Evolutionary conservation across 2,329 filamentous ascomycete genomes (phyloP).

Genomic region (Colletotrichum sp.): DNA sequence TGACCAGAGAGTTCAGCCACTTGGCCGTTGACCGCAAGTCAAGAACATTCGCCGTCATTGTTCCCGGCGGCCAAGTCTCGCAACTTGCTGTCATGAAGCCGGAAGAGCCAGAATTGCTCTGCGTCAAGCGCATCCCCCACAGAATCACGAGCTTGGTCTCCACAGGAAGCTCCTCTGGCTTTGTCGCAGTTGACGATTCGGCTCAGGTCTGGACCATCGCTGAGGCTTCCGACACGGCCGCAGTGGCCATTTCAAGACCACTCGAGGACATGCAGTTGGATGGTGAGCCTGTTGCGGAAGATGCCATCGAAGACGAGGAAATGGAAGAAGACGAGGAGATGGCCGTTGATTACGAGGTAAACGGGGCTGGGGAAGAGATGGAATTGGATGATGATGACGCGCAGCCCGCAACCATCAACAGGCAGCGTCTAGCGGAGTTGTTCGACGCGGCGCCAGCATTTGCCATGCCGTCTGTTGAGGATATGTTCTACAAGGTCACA

Average conservation of each 20-base stretch:
- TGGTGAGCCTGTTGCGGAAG: conserved; percentile 24
- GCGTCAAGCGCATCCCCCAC: conserved; percentile 60
- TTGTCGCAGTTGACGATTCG: conserved; percentile 75
- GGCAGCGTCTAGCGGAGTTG: conserved; percentile 71
- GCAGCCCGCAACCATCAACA: conserved; percentile 66
- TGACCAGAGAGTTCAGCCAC: conserved; percentile 54
- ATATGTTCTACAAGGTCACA: conserved; percentile 77
- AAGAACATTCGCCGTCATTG: conserved; percentile 69
- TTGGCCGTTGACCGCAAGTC: conserved; percentile 74
- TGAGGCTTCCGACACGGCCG: conserved; percentile 62
- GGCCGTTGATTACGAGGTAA: conserved; percentile 45
- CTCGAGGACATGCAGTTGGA: conserved; percentile 58
- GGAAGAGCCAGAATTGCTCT: conserved; percentile 62
- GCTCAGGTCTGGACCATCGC: conserved; percentile 72
- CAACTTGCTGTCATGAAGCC: conserved; percentile 72
- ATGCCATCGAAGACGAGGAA: conserved; percentile 31
- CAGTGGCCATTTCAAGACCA: conserved; percentile 58
- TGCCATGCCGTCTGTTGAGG: conserved; percentile 73
- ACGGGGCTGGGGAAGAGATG: conserved; percentile 41
- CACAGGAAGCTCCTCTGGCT: conserved; percentile 69
- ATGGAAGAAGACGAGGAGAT: conserved; percentile 44
- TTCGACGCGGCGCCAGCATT: conserved; percentile 74
- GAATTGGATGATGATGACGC: conserved; percentile 54
- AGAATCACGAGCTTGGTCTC: conserved; percentile 72
- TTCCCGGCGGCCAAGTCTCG: conserved; percentile 52